These are phyloP conservation scores for Hyphodiscus hymeniophilus DNA, from an alignment of 495 filamentous ascomycete species.

Conservation along the genomic window DNA sequence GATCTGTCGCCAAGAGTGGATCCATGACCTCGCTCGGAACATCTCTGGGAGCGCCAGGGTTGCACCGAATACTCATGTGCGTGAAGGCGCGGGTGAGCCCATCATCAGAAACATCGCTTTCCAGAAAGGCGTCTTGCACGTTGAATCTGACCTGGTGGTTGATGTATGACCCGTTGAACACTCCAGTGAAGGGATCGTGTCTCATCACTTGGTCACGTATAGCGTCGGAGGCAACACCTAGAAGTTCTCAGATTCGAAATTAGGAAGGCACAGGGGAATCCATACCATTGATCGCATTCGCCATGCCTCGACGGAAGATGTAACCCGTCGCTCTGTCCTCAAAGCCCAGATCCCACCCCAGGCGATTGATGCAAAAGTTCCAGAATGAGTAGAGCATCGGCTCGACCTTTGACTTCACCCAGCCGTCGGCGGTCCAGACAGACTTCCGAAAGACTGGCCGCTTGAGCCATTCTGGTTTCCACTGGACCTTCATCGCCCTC, in stretches of 20 bases:
- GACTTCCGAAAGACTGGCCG: conserved; percentile 16
- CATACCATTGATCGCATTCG: conserved; percentile 19
- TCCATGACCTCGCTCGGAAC: conserved; percentile 9
- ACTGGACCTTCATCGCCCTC: conserved; percentile 18
- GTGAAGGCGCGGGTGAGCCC: conserved; percentile 20
- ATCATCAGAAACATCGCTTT: conserved; percentile 17
- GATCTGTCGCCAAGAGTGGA: conserved; percentile 8
- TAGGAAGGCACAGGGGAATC: too few species aligned
- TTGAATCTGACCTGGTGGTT: conserved; percentile 16
- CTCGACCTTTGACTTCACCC: conserved; percentile 14
- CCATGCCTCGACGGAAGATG: conserved; percentile 13
- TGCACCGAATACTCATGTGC: conserved; percentile 16
- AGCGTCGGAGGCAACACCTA: conserved; percentile 15
- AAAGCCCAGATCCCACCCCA: conserved; percentile 16
- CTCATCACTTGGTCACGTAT: conserved; percentile 18
- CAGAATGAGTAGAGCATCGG: conserved; percentile 13
- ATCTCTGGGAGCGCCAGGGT: conserved; percentile 7
- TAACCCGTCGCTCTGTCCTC: conserved; percentile 22
- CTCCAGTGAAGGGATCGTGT: conserved; percentile 11
- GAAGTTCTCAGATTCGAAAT: conserved; percentile 7
- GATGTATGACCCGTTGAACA: conserved; percentile 15
- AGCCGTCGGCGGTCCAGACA: conserved; percentile 2
- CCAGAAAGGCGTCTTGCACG: conserved; percentile 18
- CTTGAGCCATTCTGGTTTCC: conserved; percentile 19
- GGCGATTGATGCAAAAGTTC: conserved; percentile 13